Base-by-base conservation (phyloP, 257 asterid genomes). In the Apocynum venetum region DNA sequence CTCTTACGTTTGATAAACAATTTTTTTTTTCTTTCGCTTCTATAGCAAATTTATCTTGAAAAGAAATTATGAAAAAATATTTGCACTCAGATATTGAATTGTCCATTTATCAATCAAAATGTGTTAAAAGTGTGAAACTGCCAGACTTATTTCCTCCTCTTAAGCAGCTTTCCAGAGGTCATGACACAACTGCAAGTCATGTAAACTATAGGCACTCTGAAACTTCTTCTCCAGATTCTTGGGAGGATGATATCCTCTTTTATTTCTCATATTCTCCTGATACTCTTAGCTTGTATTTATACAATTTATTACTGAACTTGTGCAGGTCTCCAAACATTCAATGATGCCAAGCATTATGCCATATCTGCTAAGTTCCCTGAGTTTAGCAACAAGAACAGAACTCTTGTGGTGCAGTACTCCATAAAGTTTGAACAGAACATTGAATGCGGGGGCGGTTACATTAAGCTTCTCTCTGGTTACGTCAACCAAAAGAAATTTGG, bases 401-500 rank as follows among this genome's bases (percentile, higher is more conserved):
- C 97, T 2, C 85, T 94, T 85, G 96, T 94, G 82, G 81, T 94
- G 60, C 98, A 94, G 55, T 94, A 92, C 74, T 94, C 98, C 73
- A 91, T 94, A 68, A 91, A 89, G 84, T 69, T 94, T 61, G 98
- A 94, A 82, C 97, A 94, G 84, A 97, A 94, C 88, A 94, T 94
- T 73, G 97, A 94, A 85, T 94, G 98, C 67, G 98, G 98, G 43
- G 98, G 98, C 1, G 97, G 97, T 70, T 94, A 94, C 70, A 86
- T 92, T 41, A 94, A 94, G 90, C 97, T 94, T 83, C 89, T 86
- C 43, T 94, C 98, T 65, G 97, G 93, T 72, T 94, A 84, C 78
- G 97, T 94, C 48, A 94, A 92, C 79, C 98, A 94, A 79, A 92
- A 94, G 94, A 94, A 91, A 83, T 92, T 90, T 73, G 98, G 98